Percentiles rank a stretch among this genome's conserved stretches.
These are phyloP conservation scores for Cladosporium sp. DNA, from an alignment of 2,329 filamentous ascomycete species.

Conservation along the genomic window DNA sequence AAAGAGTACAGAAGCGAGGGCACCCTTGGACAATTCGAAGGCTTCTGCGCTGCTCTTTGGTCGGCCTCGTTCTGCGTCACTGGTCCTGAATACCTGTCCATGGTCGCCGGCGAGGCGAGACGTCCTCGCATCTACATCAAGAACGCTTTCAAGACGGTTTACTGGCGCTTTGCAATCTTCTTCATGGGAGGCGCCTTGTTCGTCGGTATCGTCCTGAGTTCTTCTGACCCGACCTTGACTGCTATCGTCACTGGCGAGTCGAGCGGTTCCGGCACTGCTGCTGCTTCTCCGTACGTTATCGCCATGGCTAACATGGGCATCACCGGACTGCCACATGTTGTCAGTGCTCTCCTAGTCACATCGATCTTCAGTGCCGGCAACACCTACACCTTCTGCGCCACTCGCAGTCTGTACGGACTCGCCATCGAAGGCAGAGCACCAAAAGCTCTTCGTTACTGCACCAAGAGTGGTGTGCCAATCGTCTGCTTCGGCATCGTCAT, in stretches of 20 bases:
- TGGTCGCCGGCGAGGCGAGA: slow-evolving; percentile 51
- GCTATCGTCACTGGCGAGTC: slow-evolving; percentile 25
- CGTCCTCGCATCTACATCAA: slow-evolving; percentile 47
- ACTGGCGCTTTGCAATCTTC: slow-evolving; percentile 48
- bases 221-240: slow-evolving; percentile 31
- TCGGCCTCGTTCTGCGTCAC: slow-evolving; percentile 23
- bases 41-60: slow-evolving; percentile 37
- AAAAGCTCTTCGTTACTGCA: slow-evolving; percentile 58
- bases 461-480: slow-evolving; percentile 61
- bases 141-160: slow-evolving; percentile 50
- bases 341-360: slow-evolving; percentile 46
- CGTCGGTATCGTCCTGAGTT: slow-evolving; percentile 43
- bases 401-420: slow-evolving; percentile 54
- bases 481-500: slow-evolving; percentile 51
- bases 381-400: slow-evolving; percentile 56
- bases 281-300: slow-evolving; percentile 39
- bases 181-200: slow-evolving; percentile 49
- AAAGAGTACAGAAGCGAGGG: slow-evolving; percentile 24
- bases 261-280: slow-evolving; percentile 23
- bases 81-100: slow-evolving; percentile 50
- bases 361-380: slow-evolving; percentile 59
- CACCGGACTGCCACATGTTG: slow-evolving; percentile 43
- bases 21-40: slow-evolving; percentile 35
- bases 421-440: slow-evolving; percentile 56
- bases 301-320: slow-evolving; percentile 44